These are phyloP conservation scores for Onygena corvina DNA, from an alignment of 2,329 filamentous ascomycete genomes.

Conservation along the genomic window DNA sequence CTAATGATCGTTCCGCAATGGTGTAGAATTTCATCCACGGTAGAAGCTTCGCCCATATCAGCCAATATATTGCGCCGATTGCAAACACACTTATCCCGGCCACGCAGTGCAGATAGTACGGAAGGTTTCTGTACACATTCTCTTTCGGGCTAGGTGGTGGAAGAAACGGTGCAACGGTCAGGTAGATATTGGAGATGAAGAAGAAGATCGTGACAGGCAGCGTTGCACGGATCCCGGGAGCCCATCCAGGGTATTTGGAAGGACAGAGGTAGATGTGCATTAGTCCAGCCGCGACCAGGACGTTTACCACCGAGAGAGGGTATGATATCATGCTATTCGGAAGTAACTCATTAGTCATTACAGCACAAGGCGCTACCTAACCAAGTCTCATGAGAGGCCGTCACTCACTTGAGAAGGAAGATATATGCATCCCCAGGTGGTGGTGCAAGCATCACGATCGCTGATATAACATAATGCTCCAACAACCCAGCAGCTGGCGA, in stretches of 20 bases:
- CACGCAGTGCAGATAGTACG: constrained; percentile 44
- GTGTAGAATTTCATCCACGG: constrained; percentile 38
- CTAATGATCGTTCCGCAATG: constrained; percentile 42
- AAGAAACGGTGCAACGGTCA: constrained; percentile 42
- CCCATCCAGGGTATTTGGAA: constrained; percentile 35
- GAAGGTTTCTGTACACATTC: constrained; percentile 42
- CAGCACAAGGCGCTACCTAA: no score
- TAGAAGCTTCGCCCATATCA: constrained; percentile 40
- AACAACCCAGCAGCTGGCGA: constrained; percentile 48
- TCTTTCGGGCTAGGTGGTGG: constrained; percentile 36
- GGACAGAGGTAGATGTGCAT: constrained; percentile 36
- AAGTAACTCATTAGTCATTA: background rate
- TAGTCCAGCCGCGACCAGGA: constrained; percentile 40
- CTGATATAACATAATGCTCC: constrained; percentile 54
- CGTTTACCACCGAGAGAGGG: constrained; percentile 38
- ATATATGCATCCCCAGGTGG: constrained; percentile 58
- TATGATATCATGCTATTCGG: constrained; percentile 28
- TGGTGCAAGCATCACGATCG: constrained; percentile 54
- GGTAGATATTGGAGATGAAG: constrained; percentile 42
- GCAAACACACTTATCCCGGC: constrained; percentile 41
- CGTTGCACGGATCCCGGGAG: constrained; percentile 39
- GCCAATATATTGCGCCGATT: constrained; percentile 41
- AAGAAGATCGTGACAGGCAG: constrained; percentile 43
- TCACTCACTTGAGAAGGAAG: constrained; percentile 40
- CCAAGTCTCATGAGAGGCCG: background rate